Evolutionary conservation across 768 basidiomycete species (phyloP).

Genomic region (Cantharellus anzutake): DNA sequence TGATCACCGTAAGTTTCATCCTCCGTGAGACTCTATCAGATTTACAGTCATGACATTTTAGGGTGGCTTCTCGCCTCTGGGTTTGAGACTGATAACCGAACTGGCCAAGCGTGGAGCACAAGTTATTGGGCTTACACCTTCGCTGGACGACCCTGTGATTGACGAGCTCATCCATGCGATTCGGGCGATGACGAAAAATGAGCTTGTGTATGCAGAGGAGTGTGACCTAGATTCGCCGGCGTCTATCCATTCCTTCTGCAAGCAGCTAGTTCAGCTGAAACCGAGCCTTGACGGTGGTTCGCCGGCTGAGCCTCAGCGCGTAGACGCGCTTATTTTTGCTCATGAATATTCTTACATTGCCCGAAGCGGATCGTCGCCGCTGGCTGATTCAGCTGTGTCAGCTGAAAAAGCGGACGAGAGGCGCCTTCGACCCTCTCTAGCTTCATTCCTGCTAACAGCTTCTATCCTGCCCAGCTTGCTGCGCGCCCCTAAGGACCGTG

Average conservation of each 20-base stretch:
- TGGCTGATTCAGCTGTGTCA: background rate
- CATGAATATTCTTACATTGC: conserved; percentile 52
- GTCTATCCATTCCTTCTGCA: conserved; percentile 51
- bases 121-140: conserved; percentile 48
- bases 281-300: conserved; percentile 8
- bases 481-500: conserved; percentile 68
- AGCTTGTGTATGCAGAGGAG: conserved; percentile 60
- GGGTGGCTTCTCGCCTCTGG: conserved; percentile 61
- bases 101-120: conserved; percentile 63
- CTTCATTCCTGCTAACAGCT: conserved; percentile 63
- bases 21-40: background rate
- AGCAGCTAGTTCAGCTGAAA: conserved; percentile 40
- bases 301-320: conserved; percentile 27
- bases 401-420: conserved; percentile 15
- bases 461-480: conserved; percentile 63
- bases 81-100: conserved; percentile 42
- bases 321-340: conserved; percentile 64
- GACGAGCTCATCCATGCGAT: conserved; percentile 44
- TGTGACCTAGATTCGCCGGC: conserved; percentile 50
- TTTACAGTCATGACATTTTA: conserved; percentile 12
- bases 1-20: conserved; percentile 37
- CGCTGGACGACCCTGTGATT: conserved; percentile 28
- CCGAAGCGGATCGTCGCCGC: conserved; percentile 16
- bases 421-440: conserved; percentile 34
- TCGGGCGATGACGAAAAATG: conserved; percentile 49